These are phyloP conservation scores for Gynochthodes officinalis DNA, from an alignment of 257 asterid genomes.

Conservation along the genomic window DNA sequence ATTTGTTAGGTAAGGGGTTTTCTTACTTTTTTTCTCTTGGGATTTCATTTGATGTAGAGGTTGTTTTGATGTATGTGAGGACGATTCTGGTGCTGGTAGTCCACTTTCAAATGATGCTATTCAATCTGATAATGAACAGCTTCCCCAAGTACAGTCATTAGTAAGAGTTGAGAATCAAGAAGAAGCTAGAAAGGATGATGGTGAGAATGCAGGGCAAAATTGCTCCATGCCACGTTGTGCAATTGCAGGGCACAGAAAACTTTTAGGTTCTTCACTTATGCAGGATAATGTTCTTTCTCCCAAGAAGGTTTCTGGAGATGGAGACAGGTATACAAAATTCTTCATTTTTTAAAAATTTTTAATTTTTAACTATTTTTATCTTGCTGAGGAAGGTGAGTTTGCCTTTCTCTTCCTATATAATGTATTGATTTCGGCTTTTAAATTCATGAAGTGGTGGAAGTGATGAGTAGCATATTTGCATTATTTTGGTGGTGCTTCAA, in stretches of 20 bases:
- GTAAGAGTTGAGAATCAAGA: constrained; percentile 38
- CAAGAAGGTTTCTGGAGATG: constrained; percentile 53
- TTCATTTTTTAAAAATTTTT: background rate
- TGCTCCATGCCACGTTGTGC: constrained; percentile 43
- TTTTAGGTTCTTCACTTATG: constrained; percentile 53
- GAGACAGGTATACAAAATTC: constrained; percentile 58
- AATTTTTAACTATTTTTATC: background rate
- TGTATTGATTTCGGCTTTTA: constrained; percentile 3
- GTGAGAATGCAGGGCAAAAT: constrained; percentile 42
- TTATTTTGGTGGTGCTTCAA: background rate
- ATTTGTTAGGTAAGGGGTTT: background rate
- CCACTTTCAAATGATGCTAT: constrained; percentile 60
- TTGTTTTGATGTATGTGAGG: constrained; percentile 87
- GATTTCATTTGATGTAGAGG: constrained; percentile 51
- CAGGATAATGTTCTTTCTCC: constrained; percentile 55
- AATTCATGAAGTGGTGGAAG: background rate
- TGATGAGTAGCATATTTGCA: background rate
- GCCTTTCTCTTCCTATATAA: background rate
- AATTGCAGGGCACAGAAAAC: constrained; percentile 40
- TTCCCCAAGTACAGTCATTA: constrained; percentile 33
- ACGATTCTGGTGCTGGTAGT: constrained; percentile 58
- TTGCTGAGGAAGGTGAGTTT: background rate
- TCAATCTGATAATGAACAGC: constrained; percentile 54
- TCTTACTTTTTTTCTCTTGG: background rate
- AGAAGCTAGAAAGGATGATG: constrained; percentile 45